Evolutionary conservation across 2,329 filamentous ascomycete genomes (phyloP).

Genomic region (Colletotrichum cereale): DNA sequence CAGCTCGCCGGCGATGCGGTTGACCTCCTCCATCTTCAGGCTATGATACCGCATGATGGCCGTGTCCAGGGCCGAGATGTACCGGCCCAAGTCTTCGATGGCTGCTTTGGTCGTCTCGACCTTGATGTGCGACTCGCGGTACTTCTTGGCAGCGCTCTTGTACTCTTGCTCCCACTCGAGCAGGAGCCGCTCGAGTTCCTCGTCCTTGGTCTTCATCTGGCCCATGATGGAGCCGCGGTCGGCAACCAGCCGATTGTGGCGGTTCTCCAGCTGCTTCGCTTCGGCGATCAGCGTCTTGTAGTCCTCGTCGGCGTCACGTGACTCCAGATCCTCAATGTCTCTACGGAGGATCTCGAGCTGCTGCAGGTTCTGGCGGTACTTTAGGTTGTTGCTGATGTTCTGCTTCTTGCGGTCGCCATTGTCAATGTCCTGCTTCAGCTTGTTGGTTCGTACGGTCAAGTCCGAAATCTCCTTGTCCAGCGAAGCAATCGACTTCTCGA

Average conservation of each 20-base stretch:
- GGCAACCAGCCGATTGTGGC: constrained; percentile 77
- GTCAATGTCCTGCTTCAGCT: constrained; percentile 80
- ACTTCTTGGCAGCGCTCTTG: constrained; percentile 82
- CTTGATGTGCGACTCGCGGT: constrained; percentile 88
- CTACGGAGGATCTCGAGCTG: constrained; percentile 74
- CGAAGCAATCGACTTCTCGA: constrained; percentile 75
- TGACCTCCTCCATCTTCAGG: constrained; percentile 98
- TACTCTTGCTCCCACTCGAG: constrained; percentile 89
- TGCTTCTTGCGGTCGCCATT: constrained; percentile 87
- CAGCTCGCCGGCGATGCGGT: constrained; percentile 93
- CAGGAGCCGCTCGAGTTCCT: constrained; percentile 79
- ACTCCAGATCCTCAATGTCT: constrained; percentile 81
- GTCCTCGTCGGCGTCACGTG: constrained; percentile 85
- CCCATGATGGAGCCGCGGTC: constrained; percentile 82
- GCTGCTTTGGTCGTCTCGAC: constrained; percentile 93
- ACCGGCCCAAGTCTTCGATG: constrained; percentile 89
- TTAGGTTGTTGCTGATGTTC: constrained; percentile 89
- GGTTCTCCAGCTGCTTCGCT: constrained; percentile 74
- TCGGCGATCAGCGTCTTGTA: constrained; percentile 80
- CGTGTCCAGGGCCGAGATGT: constrained; percentile 87
- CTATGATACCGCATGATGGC: constrained; percentile 98
- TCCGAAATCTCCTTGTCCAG: constrained; percentile 77
- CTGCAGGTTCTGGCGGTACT: constrained; percentile 81
- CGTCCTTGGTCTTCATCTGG: constrained; percentile 85
- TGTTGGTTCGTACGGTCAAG: constrained; percentile 79